Conservation (phyloP, 2,329 filamentous ascomycete genomes). For the Parascedosporium putredinis region DNA sequence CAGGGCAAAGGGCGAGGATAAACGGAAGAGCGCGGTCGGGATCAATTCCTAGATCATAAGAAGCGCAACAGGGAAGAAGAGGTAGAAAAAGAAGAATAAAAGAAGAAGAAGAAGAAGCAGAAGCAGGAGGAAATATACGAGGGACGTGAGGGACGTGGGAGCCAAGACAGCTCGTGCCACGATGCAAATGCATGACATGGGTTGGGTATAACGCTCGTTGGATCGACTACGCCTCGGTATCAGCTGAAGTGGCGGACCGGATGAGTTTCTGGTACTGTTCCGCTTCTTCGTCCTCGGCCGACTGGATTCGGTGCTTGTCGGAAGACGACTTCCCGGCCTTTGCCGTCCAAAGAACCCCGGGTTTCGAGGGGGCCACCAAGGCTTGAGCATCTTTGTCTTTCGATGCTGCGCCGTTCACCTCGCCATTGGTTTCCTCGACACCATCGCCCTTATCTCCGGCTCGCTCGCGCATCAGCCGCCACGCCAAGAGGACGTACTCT, state of each 20-base stretch:
- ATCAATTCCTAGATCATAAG: too few species aligned
- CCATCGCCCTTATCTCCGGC: slow-evolving; percentile 21
- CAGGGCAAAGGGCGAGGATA: too few species aligned
- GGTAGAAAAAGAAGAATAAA: background rate
- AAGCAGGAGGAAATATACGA: background rate
- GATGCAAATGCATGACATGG: background rate
- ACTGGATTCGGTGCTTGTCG: slow-evolving; percentile 15
- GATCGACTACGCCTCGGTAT: slow-evolving; percentile 15
- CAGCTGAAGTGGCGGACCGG: slow-evolving; percentile 24
- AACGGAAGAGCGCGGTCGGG: too few species aligned
- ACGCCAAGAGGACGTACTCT: slow-evolving; percentile 56
- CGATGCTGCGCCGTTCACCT: slow-evolving; percentile 20
- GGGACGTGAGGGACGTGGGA: background rate
- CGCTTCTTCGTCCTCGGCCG: slow-evolving; percentile 25
- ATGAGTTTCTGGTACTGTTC: slow-evolving; percentile 26
- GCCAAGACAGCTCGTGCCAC: background rate
- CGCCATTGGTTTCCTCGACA: slow-evolving; percentile 21
- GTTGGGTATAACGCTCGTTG: slow-evolving; percentile 1
- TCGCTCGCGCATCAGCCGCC: slow-evolving; percentile 45
- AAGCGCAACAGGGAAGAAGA: background rate
- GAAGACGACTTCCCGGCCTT: slow-evolving; percentile 9
- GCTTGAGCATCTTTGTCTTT: slow-evolving; percentile 18
- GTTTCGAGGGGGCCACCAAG: slow-evolving; percentile 8
- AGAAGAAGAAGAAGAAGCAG: background rate
- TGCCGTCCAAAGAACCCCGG: slow-evolving; percentile 25